Conservation (phyloP, 2,329 filamentous ascomycete genomes). For the Truncatella angustata region DNA sequence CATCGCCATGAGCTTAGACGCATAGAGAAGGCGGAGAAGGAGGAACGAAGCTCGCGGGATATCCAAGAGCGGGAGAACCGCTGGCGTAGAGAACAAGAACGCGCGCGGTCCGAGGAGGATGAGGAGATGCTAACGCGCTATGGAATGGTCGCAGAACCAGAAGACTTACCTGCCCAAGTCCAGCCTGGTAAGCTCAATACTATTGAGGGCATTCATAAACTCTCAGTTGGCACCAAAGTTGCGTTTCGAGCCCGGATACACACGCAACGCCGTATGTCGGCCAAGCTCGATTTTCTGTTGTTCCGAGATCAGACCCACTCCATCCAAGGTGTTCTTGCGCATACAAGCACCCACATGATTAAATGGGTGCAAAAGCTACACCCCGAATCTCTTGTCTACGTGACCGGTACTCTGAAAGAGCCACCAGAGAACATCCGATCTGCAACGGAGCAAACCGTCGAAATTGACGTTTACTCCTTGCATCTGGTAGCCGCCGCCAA, state of each 20-base stretch:
- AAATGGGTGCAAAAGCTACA: constrained; percentile 82
- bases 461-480: constrained; percentile 63
- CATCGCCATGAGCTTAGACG: constrained; percentile 22
- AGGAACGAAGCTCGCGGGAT: constrained; percentile 26
- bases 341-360: constrained; percentile 58
- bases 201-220: constrained; percentile 36
- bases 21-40: constrained; percentile 26
- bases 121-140: constrained; percentile 16
- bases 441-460: constrained; percentile 70
- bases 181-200: constrained; percentile 17
- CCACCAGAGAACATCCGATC: constrained; percentile 74
- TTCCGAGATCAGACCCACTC: constrained; percentile 81
- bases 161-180: constrained; percentile 12
- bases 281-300: constrained; percentile 78
- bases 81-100: constrained; percentile 27
- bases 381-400: constrained; percentile 73
- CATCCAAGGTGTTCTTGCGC: constrained; percentile 72
- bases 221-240: constrained; percentile 54
- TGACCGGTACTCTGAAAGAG: constrained; percentile 69
- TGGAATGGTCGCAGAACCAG: constrained; percentile 14
- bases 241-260: constrained; percentile 72
- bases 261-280: constrained; percentile 76
- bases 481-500: constrained; percentile 46
- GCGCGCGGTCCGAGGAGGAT: constrained; percentile 13
- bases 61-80: constrained; percentile 20